These are phyloP conservation scores for Anthracocystis panici-leucophaei DNA, from an alignment of 1,284 basidiomycete genomes.

Conservation along the genomic window DNA sequence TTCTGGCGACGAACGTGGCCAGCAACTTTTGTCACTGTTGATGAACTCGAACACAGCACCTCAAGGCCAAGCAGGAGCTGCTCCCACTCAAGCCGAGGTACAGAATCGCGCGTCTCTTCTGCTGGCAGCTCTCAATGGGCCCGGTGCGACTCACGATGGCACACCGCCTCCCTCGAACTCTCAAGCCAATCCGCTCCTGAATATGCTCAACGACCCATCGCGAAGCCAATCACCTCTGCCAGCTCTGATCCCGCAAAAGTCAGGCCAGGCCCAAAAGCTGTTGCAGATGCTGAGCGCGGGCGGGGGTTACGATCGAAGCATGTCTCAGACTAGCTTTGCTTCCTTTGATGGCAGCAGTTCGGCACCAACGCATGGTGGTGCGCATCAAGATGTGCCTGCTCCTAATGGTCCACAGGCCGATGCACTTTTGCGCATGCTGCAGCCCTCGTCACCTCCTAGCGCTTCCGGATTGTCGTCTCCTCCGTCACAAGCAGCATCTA, in stretches of 20 bases:
- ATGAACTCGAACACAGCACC: constrained; percentile 28
- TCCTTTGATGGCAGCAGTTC: constrained; percentile 28
- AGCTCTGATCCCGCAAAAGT: constrained; percentile 56
- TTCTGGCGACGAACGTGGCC: constrained; percentile 46
- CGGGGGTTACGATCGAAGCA: constrained; percentile 29
- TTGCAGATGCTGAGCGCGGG: constrained; percentile 56
- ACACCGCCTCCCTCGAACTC: constrained; percentile 4
- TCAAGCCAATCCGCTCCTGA: constrained; percentile 32
- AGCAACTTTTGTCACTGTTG: constrained; percentile 51
- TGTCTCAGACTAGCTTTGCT: constrained; percentile 43
- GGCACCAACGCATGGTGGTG: constrained; percentile 8
- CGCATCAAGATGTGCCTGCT: constrained; percentile 19
- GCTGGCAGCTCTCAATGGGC: constrained; percentile 41
- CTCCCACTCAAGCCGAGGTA: constrained; percentile 11
- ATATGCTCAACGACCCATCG: constrained; percentile 44
- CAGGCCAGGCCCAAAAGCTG: constrained; percentile 52
- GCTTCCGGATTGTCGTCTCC: constrained; percentile 19
- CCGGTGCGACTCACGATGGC: not conserved
- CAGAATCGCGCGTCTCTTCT: constrained; percentile 36
- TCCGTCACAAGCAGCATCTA: constrained; percentile 21
- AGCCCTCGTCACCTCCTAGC: constrained; percentile 18
- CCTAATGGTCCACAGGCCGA: constrained; percentile 26
- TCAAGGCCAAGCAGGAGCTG: constrained; percentile 10
- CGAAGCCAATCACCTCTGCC: constrained; percentile 57
- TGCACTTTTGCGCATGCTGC: constrained; percentile 42